phyloP scores from a whole-genome alignment of 2,329 filamentous ascomycete genomes.

The Fusarium stilboides region DNA sequence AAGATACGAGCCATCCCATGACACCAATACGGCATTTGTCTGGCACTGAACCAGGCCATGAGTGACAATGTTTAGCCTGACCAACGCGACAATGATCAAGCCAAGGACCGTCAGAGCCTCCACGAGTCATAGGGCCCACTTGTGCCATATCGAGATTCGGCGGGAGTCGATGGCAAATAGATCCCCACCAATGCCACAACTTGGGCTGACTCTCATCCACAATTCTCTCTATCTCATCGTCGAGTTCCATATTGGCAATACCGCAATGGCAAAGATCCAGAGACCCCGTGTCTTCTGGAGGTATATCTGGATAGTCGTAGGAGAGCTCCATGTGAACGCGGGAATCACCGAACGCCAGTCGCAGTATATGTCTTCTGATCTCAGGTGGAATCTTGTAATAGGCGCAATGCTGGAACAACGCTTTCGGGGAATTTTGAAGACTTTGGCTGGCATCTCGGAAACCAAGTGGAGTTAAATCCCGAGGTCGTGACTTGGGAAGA shows the following conservation, averaged over 20 bases:
- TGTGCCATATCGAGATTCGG: background rate
- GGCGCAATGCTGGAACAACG: background rate
- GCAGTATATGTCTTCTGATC: background rate
- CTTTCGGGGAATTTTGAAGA: no score
- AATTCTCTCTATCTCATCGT: background rate
- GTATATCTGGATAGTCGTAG: background rate
- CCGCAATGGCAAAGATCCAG: background rate
- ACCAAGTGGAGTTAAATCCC: background rate
- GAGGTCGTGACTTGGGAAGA: background rate
- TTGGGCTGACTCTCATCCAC: background rate
- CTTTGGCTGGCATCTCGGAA: background rate
- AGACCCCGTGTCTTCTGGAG: accelerated
- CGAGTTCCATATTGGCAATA: background rate
- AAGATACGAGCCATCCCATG: background rate
- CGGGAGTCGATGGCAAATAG: background rate
- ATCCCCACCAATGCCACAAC: background rate
- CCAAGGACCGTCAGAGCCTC: background rate
- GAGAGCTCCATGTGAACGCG: background rate
- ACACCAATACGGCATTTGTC: background rate
- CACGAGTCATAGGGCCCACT: background rate
- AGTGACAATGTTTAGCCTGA: background rate
- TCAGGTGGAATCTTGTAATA: background rate
- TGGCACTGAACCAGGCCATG: background rate
- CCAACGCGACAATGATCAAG: background rate
- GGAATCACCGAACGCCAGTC: background rate